Percentiles rank a stretch among this genome's conserved stretches.
Conservation (phyloP, 2,329 filamentous ascomycete species). For the Aureobasidium lini region DNA sequence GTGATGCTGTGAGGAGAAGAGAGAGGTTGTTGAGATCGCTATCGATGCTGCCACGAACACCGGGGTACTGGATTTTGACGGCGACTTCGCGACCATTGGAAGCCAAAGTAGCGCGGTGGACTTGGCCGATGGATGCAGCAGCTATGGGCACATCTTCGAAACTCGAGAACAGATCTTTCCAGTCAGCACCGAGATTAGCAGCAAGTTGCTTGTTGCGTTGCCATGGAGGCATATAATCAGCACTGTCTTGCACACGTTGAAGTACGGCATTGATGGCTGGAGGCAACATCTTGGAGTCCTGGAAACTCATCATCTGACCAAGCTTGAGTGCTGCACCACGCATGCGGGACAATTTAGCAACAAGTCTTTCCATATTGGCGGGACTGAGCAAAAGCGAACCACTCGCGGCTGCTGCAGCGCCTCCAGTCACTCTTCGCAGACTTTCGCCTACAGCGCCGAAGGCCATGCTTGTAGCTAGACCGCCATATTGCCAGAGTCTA, state of each 20-base stretch:
- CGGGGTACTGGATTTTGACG: slow-evolving; percentile 96
- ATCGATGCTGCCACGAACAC: slow-evolving; percentile 91
- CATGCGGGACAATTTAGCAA: slow-evolving; percentile 91
- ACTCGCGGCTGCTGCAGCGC: slow-evolving; percentile 39
- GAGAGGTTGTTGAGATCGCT: slow-evolving; percentile 92
- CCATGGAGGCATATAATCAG: slow-evolving; percentile 95
- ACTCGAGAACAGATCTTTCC: slow-evolving; percentile 72
- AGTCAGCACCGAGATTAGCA: slow-evolving; percentile 71
- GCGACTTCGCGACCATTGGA: slow-evolving; percentile 71
- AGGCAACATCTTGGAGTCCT: slow-evolving; percentile 93
- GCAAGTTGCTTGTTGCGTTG: slow-evolving; percentile 80
- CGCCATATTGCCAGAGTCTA: slow-evolving; percentile 89
- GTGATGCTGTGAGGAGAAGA: slow-evolving; percentile 81
- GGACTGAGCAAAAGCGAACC: slow-evolving; percentile 84
- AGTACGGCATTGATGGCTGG: slow-evolving; percentile 79
- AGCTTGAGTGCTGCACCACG: slow-evolving; percentile 93
- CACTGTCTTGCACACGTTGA: slow-evolving; percentile 89
- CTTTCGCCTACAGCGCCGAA: slow-evolving; percentile 84
- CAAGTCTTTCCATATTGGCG: slow-evolving; percentile 85
- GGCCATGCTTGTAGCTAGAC: slow-evolving; percentile 89
- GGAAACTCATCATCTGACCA: slow-evolving; percentile 97
- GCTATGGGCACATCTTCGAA: slow-evolving; percentile 92
- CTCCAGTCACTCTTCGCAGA: slow-evolving; percentile 70
- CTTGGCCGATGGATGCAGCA: slow-evolving; percentile 93
- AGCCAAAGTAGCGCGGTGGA: slow-evolving; percentile 76